Base-by-base conservation (phyloP, 805 yeast species). In the Candida gorgasii region DNA sequence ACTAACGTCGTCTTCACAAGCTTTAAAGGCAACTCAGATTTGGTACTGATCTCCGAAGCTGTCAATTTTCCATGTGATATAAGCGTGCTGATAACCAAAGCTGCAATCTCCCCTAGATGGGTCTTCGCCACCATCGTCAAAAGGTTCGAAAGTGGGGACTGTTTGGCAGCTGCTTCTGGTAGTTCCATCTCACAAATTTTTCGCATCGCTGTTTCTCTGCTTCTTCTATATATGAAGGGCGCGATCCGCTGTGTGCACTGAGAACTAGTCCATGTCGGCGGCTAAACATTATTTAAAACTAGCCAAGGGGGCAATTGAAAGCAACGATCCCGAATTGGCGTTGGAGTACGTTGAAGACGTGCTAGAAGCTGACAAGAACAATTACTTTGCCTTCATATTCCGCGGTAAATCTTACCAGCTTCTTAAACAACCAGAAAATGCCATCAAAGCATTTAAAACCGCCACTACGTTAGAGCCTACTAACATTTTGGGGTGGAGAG, bases 401-500 rank as follows among this genome's bases (percentile, higher is more conserved):
- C 65, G 77, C 37, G 97, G 93, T 7, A 89, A 87, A 57, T 77
- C 89, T 1, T 68, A 74, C 43, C 80, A 80, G 45, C 57, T 75
- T 7, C 51, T 73, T 40, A 58, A 67, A 11, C 61, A 75, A 5
- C 44, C 57, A 4, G 53, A 57, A 1, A 52, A 59, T 3, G 82
- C 87, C 0, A 48, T 62, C 9, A 49, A 48, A 18, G 59, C 74
- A 8, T 84, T 82, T 52, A 52, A 54, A 22, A 55, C 53, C 15
- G 89, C 89, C 0, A 73, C 79, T 2, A 52, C 58, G 5, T 39
- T 81, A 1, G 75, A 79, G 20, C 73, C 78, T 0, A 66, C 67
- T 1, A 78, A 82, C 39, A 49, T 80, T 1, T 59, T 77, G 18
- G 95, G 89, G 0, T 90, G 93, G 95, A 88, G 86, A 54, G 98